phyloP scores from a whole-genome alignment of 2,329 filamentous ascomycete species.

The Claviceps arundinis region DNA sequence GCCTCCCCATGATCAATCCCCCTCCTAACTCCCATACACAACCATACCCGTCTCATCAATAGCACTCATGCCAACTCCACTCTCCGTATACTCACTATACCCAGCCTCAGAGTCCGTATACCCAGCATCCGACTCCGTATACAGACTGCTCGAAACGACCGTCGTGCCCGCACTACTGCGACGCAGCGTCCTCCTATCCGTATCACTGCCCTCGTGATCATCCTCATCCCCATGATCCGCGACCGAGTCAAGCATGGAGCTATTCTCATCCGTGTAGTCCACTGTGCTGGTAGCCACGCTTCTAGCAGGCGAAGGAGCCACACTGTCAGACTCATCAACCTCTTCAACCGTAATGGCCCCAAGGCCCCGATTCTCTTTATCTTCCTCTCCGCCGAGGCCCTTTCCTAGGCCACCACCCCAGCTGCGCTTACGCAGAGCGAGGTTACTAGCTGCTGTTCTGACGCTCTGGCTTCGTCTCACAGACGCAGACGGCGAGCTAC shows the following conservation, averaged over 20 bases:
- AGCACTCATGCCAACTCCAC: constrained; percentile 14
- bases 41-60: constrained; percentile 21
- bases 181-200: constrained; percentile 35
- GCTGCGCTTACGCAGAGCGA: constrained; percentile 50
- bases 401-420: constrained; percentile 45
- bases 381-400: constrained; percentile 34
- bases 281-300: constrained; percentile 2
- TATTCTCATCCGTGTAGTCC: constrained; percentile 5
- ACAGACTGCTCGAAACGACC: constrained; percentile 29
- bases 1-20: neutral
- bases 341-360: constrained; percentile 54
- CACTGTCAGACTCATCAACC: constrained; percentile 20
- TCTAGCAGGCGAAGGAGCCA: constrained; percentile 4
- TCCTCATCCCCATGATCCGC: constrained; percentile 4
- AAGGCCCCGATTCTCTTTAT: constrained; percentile 51
- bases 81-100: constrained; percentile 36
- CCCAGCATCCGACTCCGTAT: constrained; percentile 22
- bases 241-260: constrained; percentile 9
- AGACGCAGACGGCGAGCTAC: constrained; percentile 51
- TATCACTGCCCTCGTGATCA: constrained; percentile 29
- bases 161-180: constrained; percentile 35
- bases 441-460: constrained; percentile 42
- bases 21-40: constrained; percentile 15
- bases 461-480: constrained; percentile 71
- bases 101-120: constrained; percentile 17